A percentile compares a stretch with the other conserved stretches of the same genome.
Conservation (phyloP, 192 early-diverging fungal genomes). For the Mycoemilia scoparia region DNA sequence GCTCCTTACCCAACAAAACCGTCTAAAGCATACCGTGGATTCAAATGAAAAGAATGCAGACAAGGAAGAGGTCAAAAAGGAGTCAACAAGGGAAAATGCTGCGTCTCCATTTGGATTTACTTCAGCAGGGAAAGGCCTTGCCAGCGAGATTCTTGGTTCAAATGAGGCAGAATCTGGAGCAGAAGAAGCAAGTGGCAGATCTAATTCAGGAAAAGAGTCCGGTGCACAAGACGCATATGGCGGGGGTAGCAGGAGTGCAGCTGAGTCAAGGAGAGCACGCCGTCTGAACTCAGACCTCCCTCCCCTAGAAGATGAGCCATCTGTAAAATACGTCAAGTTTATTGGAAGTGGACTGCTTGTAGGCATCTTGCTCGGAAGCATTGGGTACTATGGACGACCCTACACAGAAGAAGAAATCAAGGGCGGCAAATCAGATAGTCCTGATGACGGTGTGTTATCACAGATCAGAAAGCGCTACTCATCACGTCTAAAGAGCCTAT, state of each 20-base stretch:
- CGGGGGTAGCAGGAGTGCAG: conserved; percentile 17
- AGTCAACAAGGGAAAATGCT: no score
- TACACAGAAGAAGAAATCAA: conserved; percentile 12
- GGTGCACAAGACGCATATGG: not conserved
- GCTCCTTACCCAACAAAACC: no score
- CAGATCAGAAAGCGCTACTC: conserved; percentile 26
- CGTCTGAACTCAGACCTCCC: conserved; percentile 29
- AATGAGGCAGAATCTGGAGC: conserved; percentile 2
- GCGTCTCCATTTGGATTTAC: conserved; percentile 26
- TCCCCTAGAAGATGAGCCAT: conserved; percentile 26
- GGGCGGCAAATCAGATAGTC: conserved; percentile 18
- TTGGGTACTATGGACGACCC: conserved; percentile 24
- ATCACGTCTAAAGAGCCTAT: no score
- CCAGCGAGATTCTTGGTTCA: conserved; percentile 20
- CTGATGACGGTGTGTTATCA: conserved; percentile 11
- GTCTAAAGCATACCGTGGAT: no score
- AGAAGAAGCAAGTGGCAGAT: conserved; percentile 1
- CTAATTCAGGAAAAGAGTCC: no score
- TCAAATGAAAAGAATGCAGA: no score
- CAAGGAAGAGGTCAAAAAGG: no score
- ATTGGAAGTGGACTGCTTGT: conserved; percentile 20
- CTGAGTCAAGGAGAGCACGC: conserved; percentile 26
- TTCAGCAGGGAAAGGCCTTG: conserved; percentile 21
- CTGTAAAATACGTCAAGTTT: conserved; percentile 22
- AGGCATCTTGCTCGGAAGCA: conserved; percentile 19